Evolutionary conservation across 257 asterid genomes (phyloP).

Genomic region (Fraxinus pennsylvanica): DNA sequence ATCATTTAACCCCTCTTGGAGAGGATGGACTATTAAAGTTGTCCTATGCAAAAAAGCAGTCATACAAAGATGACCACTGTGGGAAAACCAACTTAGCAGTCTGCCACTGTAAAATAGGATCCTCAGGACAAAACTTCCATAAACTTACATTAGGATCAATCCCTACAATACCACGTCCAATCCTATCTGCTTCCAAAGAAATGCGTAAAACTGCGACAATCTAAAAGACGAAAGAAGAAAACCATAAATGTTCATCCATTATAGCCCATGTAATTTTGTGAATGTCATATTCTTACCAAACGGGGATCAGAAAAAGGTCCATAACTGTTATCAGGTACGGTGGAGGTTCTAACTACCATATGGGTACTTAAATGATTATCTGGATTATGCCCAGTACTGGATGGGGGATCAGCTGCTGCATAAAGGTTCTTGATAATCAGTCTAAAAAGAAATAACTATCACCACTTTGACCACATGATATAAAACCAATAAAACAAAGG

Average conservation of each 20-base stretch:
- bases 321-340: conserved; percentile 40
- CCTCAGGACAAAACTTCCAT: conserved; percentile 19
- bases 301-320: conserved; percentile 73
- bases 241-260: conserved; percentile 15
- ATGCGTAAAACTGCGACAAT: conserved; percentile 63
- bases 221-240: conserved; percentile 41
- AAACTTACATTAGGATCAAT: conserved; percentile 77
- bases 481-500: conserved; percentile 14
- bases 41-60: conserved; percentile 14
- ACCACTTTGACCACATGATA: conserved; percentile 10
- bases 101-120: not conserved
- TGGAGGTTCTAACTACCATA: conserved; percentile 71
- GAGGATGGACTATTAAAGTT: conserved; percentile 14
- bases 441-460: conserved; percentile 1
- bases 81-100: conserved; percentile 1
- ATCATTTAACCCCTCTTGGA: conserved; percentile 10
- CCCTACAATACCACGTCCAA: conserved; percentile 68
- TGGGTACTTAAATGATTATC: conserved; percentile 52
- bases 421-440: conserved; percentile 31
- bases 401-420: conserved; percentile 58
- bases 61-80: conserved; percentile 22
- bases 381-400: conserved; percentile 46
- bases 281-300: conserved; percentile 50
- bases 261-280: conserved; percentile 22
- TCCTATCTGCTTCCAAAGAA: conserved; percentile 63